phyloP scores from a whole-genome alignment of 192 early-diverging fungal species.

The Rhizophagus clarus region DNA sequence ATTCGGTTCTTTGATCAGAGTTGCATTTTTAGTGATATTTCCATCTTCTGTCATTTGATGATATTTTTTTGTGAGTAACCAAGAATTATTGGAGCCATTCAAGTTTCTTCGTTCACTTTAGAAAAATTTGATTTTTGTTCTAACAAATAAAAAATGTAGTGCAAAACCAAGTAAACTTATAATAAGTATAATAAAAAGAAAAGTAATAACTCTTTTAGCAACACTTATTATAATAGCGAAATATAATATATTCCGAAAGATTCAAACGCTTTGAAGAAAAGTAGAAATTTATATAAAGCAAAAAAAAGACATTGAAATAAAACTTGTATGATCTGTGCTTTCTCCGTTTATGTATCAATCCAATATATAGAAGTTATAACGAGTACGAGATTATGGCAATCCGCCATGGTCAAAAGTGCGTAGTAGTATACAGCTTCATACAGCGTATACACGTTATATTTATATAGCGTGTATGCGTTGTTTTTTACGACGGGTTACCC shows the following conservation, averaged over 20 bases:
- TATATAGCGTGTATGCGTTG: too few relatives aligned
- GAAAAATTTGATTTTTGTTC: too few relatives aligned
- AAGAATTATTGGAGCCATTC: not conserved
- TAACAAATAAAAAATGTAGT: not conserved
- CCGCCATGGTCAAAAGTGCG: too few relatives aligned
- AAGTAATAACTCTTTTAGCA: not conserved
- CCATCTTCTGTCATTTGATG: not conserved
- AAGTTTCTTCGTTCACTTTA: not conserved
- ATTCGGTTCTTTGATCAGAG: too few relatives aligned
- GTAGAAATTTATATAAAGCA: conserved; percentile 6
- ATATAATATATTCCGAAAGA: conserved; percentile 9
- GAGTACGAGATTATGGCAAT: too few relatives aligned
- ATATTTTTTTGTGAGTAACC: not conserved
- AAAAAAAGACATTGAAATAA: not conserved
- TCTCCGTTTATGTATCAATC: not conserved
- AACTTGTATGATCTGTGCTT: not conserved
- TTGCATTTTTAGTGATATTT: too few relatives aligned
- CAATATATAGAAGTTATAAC: not conserved
- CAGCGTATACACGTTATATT: too few relatives aligned
- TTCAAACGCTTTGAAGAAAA: not conserved
- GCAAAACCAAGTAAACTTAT: conserved; percentile 6
- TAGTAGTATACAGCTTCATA: too few relatives aligned
- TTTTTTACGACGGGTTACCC: too few relatives aligned
- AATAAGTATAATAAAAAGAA: not conserved
- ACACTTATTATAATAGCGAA: not conserved